A percentile compares a stretch with the other conserved stretches of the same genome.
phyloP scores from a whole-genome alignment of 1,284 basidiomycete species.

The Rhizoctonia solani region DNA sequence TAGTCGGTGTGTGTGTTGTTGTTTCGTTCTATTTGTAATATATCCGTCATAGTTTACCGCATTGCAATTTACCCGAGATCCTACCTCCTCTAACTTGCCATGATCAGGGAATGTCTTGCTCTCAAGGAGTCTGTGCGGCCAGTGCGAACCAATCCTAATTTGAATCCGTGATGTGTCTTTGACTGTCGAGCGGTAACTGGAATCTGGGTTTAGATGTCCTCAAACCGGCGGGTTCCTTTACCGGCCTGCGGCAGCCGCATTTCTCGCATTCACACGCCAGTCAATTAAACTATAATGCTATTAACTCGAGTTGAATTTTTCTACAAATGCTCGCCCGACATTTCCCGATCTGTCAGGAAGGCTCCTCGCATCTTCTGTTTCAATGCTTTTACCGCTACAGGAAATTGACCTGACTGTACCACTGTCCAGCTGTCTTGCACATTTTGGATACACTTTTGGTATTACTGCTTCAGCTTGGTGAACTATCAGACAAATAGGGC shows the following conservation, averaged over 20 bases:
- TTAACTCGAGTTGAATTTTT: background rate
- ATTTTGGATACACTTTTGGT: background rate
- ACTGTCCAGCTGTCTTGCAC: background rate
- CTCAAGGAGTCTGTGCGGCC: too few relatives aligned
- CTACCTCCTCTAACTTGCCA: too few relatives aligned
- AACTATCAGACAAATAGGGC: background rate
- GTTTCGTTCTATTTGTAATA: constrained; percentile 26
- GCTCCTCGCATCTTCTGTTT: background rate
- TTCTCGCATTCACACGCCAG: background rate
- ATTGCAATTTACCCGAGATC: too few relatives aligned
- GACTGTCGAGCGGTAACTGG: too few relatives aligned
- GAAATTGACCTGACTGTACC: background rate
- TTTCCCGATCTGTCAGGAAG: too few relatives aligned
- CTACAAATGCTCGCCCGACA: background rate
- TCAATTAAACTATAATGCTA: background rate
- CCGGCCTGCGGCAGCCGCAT: background rate
- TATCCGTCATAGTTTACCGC: too few relatives aligned
- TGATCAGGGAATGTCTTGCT: too few relatives aligned
- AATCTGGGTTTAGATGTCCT: too few relatives aligned
- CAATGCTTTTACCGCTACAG: background rate
- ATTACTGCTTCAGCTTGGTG: background rate
- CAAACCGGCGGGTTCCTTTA: too few relatives aligned
- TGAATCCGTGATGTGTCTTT: too few relatives aligned
- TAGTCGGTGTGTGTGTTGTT: constrained; percentile 37
- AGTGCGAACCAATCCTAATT: too few relatives aligned